Conservation (phyloP, 352 stramenopile species). For the Globisporangium recalcitrans region DNA sequence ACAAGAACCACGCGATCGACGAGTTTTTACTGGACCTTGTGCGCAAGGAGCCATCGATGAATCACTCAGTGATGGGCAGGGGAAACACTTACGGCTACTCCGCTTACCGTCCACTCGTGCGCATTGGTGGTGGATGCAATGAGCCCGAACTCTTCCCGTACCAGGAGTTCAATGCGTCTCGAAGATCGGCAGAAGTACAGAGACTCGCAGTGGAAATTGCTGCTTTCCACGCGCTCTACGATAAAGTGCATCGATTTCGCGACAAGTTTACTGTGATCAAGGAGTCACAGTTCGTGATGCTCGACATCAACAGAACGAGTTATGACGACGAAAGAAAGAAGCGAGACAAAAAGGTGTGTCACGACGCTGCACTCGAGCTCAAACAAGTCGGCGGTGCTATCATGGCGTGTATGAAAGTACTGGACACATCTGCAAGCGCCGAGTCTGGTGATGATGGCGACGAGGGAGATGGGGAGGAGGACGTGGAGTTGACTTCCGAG, state of each 20-base stretch:
- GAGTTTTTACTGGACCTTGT: slow-evolving; percentile 81
- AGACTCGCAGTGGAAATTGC: slow-evolving; percentile 27
- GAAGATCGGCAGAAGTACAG: slow-evolving; percentile 14
- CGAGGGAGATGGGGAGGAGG: neutral
- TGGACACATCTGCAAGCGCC: neutral
- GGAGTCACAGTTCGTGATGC: slow-evolving; percentile 14
- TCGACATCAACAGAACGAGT: neutral
- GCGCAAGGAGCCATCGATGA: slow-evolving; percentile 36
- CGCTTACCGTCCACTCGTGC: slow-evolving; percentile 44
- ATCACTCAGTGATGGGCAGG: slow-evolving; percentile 15
- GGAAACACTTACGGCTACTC: slow-evolving; percentile 24
- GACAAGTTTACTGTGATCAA: slow-evolving; percentile 13
- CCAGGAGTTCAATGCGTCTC: slow-evolving; percentile 27
- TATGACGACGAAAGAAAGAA: slow-evolving; percentile 10
- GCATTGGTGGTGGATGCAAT: slow-evolving; percentile 61
- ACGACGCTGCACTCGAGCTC: slow-evolving; percentile 14
- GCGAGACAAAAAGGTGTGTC: slow-evolving; percentile 14
- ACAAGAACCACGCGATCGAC: slow-evolving; percentile 89
- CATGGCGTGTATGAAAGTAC: slow-evolving; percentile 5
- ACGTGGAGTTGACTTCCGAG: neutral
- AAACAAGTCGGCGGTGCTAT: slow-evolving; percentile 6
- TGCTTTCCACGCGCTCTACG: slow-evolving; percentile 23
- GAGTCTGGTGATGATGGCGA: neutral
- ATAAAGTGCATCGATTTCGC: slow-evolving; percentile 17
- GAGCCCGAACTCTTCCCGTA: slow-evolving; percentile 49